phyloP scores from a whole-genome alignment of 2,329 filamentous ascomycete genomes.

The Exophiala aquamarina region DNA sequence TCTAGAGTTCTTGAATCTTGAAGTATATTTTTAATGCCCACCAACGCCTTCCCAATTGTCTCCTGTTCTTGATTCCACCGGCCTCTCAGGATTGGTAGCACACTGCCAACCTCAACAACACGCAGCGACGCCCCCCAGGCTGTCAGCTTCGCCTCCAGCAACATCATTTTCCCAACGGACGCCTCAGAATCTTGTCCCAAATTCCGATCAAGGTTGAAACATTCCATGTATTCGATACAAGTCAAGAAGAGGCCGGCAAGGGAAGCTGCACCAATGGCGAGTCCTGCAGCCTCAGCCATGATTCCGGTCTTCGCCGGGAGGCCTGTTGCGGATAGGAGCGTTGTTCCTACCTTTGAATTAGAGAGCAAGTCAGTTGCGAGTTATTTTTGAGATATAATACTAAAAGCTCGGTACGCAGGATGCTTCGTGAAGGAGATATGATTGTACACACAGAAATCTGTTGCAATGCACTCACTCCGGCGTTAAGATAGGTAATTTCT shows the following conservation, averaged over 20 bases:
- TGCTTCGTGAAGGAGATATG: too few species aligned
- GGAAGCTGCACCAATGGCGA: slow-evolving; percentile 8
- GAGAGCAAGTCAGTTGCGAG: too few species aligned
- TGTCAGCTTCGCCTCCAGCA: slow-evolving; percentile 1
- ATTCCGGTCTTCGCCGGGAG: too few species aligned
- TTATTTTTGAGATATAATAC: too few species aligned
- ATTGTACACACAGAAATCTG: too few species aligned
- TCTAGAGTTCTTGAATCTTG: neutral
- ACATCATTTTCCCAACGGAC: neutral
- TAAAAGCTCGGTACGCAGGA: too few species aligned
- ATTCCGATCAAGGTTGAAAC: slow-evolving; percentile 1
- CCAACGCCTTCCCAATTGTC: neutral
- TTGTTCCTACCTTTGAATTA: too few species aligned
- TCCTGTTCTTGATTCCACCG: slow-evolving; percentile 2
- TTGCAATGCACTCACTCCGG: too few species aligned
- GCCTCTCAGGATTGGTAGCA: neutral
- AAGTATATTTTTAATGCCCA: slow-evolving; percentile 3
- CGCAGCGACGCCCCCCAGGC: neutral
- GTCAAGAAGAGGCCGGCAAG: slow-evolving; percentile 4
- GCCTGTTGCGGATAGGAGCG: too few species aligned
- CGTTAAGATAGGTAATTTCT: too few species aligned
- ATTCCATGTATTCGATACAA: slow-evolving; percentile 2
- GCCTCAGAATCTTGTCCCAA: slow-evolving; percentile 3
- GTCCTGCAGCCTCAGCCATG: slow-evolving; percentile 6
- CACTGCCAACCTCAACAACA: neutral